Base-by-base conservation (phyloP, 225 moss, liverwort and hornwort species). In the Takakia lepidozioides region DNA sequence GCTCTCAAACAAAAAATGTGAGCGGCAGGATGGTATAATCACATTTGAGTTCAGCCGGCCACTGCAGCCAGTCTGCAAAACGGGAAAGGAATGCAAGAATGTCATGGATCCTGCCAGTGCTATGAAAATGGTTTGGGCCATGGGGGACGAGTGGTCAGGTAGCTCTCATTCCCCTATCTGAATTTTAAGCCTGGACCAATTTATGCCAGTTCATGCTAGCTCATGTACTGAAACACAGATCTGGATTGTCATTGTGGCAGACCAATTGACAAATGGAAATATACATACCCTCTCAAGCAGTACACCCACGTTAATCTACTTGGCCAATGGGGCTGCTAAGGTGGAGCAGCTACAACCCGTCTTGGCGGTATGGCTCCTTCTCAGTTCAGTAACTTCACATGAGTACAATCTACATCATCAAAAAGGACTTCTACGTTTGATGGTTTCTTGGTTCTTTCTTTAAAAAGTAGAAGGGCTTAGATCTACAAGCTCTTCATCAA, bases 341-440 rank as follows among this genome's bases (percentile, higher is more conserved):
- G 80, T 90, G 48, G 95, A 98, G 71, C 74, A 98, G 67, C 71
- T 98, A 68, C 86, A 90, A 55, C 95, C 95, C 38, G 95, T 91
- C 54, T 60, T 98, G 58, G 95, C 71, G 68, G 95, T 95, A 77
- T 29, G 53, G 3, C 22, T 23, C 46, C 32, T 18, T 58, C 2
- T 2, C 19, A 0, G 18, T 20, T 32, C n/a, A 26, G n/a, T n/a
- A n/a, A n/a, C n/a, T n/a, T n/a, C n/a, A n/a, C n/a, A n/a, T n/a
- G n/a, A n/a, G n/a, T n/a, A n/a, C n/a, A n/a, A n/a, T n/a, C n/a
- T n/a, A n/a, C n/a, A n/a, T n/a, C n/a, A n/a, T n/a, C n/a, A n/a
- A n/a, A n/a, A n/a, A n/a, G n/a, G n/a, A n/a, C n/a, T n/a, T n/a
- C n/a, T n/a, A n/a, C n/a, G n/a, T n/a, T n/a, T n/a, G n/a, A n/a